Conservation (phyloP, 2,329 filamentous ascomycete genomes). For the Pyrenophora tritici-repentis region DNA sequence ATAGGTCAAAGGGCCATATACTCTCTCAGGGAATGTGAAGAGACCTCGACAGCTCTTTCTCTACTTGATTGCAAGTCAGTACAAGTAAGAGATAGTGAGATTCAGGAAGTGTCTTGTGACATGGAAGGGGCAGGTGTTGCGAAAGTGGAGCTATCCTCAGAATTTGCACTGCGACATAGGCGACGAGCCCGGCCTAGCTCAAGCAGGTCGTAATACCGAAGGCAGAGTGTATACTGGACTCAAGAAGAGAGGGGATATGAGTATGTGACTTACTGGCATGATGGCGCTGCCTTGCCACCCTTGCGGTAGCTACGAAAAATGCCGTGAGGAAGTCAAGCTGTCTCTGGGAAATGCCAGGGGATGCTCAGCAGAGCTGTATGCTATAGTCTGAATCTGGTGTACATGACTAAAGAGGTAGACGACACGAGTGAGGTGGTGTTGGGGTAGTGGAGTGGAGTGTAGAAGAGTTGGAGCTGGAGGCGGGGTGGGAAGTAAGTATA, state of each 20-base stretch:
- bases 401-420: background rate
- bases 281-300: background rate
- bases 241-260: background rate
- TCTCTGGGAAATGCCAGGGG: background rate
- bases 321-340: background rate
- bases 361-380: background rate
- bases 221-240: background rate
- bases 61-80: too few species aligned
- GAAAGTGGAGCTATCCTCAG: too few species aligned
- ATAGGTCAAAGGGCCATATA: too few species aligned
- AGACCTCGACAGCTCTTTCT: too few species aligned
- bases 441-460: conserved; percentile 5
- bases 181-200: too few species aligned
- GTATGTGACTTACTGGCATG: background rate
- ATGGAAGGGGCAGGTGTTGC: too few species aligned
- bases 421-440: background rate
- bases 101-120: too few species aligned
- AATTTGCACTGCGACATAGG: too few species aligned
- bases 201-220: background rate
- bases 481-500: conserved; percentile 5
- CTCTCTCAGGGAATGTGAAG: too few species aligned
- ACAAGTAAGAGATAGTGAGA: too few species aligned
- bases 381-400: background rate
- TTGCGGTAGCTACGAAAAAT: background rate
- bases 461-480: conserved; percentile 10